Percentiles rank a stretch among this genome's conserved stretches.
Conservation (phyloP, 352 stramenopile species). For the Elongisporangium prolatum region DNA sequence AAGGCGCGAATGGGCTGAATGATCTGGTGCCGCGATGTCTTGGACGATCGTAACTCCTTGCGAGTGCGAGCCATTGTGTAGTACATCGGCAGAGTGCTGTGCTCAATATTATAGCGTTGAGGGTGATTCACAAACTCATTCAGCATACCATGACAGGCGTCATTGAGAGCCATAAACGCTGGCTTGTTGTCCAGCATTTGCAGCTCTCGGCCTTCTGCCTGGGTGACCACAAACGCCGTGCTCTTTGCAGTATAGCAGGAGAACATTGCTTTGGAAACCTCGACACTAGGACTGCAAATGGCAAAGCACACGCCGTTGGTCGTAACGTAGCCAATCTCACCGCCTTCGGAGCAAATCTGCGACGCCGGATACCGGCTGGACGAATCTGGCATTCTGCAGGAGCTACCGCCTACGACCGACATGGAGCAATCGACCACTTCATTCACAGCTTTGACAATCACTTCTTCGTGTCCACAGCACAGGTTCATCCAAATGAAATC, state of each 20-base stretch:
- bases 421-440: conserved; percentile 74
- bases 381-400: conserved; percentile 7
- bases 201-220: conserved; percentile 56
- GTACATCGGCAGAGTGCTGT: conserved; percentile 62
- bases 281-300: conserved; percentile 74
- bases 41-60: conserved; percentile 29
- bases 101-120: conserved; percentile 61
- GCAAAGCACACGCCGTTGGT: conserved; percentile 68
- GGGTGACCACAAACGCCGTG: conserved; percentile 61
- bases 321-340: conserved; percentile 53
- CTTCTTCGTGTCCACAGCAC: conserved; percentile 54
- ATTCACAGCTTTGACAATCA: conserved; percentile 58
- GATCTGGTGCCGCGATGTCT: conserved; percentile 55
- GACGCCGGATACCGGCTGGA: conserved; percentile 30
- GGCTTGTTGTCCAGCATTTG: conserved; percentile 65
- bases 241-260: conserved; percentile 80
- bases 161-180: conserved; percentile 65
- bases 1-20: conserved; percentile 62
- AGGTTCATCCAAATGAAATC: conserved; percentile 79
- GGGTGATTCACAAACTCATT: conserved; percentile 54
- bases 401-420: conserved; percentile 51
- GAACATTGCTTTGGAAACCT: conserved; percentile 74
- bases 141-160: conserved; percentile 70
- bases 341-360: conserved; percentile 76
- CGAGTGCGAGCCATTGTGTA: conserved; percentile 63